phyloP scores from a whole-genome alignment of 352 stramenopile species.

The Blastocystis sp. region DNA sequence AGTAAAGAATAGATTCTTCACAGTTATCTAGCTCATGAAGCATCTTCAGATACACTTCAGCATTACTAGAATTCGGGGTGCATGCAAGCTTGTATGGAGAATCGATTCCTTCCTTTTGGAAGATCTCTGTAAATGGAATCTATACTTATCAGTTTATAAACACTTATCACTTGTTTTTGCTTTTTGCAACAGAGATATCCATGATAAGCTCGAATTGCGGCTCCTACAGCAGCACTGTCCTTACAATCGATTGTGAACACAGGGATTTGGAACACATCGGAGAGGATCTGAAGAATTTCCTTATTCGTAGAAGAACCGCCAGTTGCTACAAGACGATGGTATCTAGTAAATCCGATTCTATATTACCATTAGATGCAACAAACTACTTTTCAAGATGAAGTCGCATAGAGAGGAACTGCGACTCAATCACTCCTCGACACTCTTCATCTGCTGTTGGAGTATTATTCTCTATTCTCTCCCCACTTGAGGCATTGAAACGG shows the following conservation, averaged over 20 bases:
- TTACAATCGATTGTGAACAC: constrained; percentile 52
- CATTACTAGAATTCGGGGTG: too few relatives aligned
- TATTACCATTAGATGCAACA: background rate
- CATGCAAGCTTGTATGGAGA: too few relatives aligned
- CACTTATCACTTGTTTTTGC: background rate
- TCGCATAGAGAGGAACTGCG: constrained; percentile 44
- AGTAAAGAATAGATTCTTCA: too few relatives aligned
- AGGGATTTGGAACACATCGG: constrained; percentile 19
- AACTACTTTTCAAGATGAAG: constrained; percentile 34
- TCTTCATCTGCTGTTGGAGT: background rate
- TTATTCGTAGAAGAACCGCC: constrained; percentile 8
- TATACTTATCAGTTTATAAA: background rate
- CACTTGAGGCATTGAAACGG: background rate
- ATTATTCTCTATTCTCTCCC: background rate
- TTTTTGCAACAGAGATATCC: background rate
- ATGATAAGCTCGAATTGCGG: constrained; percentile 7
- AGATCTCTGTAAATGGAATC: too few relatives aligned
- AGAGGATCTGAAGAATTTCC: constrained; percentile 29
- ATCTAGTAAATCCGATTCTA: constrained; percentile 10
- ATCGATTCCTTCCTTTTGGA: too few relatives aligned
- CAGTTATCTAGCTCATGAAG: too few relatives aligned
- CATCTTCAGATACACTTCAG: too few relatives aligned
- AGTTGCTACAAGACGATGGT: background rate
- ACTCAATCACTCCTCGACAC: constrained; percentile 56
- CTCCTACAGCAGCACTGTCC: constrained; percentile 31